A percentile compares a stretch with the other conserved stretches of the same genome.
phyloP scores from a whole-genome alignment of 2,329 filamentous ascomycete species.

The Pseudogymnoascus pannorum region DNA sequence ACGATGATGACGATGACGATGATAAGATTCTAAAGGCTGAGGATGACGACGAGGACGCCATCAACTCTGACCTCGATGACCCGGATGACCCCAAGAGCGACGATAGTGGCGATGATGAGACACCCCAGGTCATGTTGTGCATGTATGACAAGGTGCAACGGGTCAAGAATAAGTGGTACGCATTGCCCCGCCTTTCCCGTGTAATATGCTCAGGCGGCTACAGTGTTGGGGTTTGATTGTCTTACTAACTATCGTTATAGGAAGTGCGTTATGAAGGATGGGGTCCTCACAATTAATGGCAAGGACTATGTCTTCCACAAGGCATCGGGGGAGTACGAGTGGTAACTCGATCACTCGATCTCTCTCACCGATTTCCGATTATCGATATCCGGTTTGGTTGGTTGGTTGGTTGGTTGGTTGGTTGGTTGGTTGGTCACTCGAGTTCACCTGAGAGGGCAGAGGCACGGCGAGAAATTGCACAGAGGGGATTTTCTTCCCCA shows the following conservation, averaged over 20 bases:
- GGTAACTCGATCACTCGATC: slow-evolving; percentile 51
- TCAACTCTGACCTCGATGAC: slow-evolving; percentile 97
- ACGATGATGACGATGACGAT: slow-evolving; percentile 55
- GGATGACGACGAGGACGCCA: slow-evolving; percentile 80
- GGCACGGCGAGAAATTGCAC: neutral
- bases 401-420: neutral
- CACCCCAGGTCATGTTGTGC: slow-evolving; percentile 91
- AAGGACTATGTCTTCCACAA: slow-evolving; percentile 99
- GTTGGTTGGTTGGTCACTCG: neutral
- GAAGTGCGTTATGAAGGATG: slow-evolving; percentile 98
- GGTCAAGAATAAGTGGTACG: slow-evolving; percentile 93
- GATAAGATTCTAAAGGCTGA: slow-evolving; percentile 38
- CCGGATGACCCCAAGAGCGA: slow-evolving; percentile 79
- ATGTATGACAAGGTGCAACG: slow-evolving; percentile 99
- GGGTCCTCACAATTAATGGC: slow-evolving; percentile 84
- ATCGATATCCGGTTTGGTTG: neutral
- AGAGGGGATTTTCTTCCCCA: neutral
- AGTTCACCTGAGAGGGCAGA: neutral
- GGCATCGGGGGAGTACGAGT: slow-evolving; percentile 94
- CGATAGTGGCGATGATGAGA: slow-evolving; percentile 80
- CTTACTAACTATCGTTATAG: slow-evolving; percentile 36
- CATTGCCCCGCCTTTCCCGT: neutral
- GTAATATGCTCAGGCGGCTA: neutral
- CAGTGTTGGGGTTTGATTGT: neutral
- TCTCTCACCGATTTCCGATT: neutral